Base-by-base conservation (phyloP, 2,329 filamentous ascomycete genomes). In the Aspergillus felis region DNA sequence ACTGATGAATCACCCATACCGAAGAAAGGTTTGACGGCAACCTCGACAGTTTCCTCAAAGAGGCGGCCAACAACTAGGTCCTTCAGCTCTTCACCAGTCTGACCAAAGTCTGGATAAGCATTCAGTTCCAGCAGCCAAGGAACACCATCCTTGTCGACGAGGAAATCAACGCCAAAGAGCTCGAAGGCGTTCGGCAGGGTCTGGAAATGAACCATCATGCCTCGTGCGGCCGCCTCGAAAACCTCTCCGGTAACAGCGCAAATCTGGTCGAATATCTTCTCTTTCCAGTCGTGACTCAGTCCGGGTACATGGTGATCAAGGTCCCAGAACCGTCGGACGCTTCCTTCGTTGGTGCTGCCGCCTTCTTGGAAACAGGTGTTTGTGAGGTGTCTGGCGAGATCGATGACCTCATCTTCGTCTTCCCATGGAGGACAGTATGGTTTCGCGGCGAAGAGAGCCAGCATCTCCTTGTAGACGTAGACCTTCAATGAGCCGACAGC, bases 81-180 rank as follows among this genome's bases (percentile, higher is more conserved):
- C 69, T 82, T 85, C 62, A 96, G 75, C 56, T 89, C 87, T 7
- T 82, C 82, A 0, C 94, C 94, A 17, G 92, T 96, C 83, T 97
- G 93, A 69, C 84, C 87, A 70, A 97, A 97, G 77, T 99, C 94
- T 9, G 94, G 94, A 75, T 96, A 99, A 0, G 93, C 91, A 78
- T 99, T 99, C 32, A 96, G 84, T 78, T 99, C 94, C 56, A 99
- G 78, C 68, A 99, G 72, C 86, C 87, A 97, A 3, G 86, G 84
- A 3, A 68, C 80, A 0, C 85, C 87, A 8, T 72, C 67, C 0
- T 71, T 81, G 67, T 92, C 90, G 9, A 97, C 87, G 67, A 99
- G 74, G 70, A 94, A 99, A 72, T 99, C 94, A 46, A 97, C 74
- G 0, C 94, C 94, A 71, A 90, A 99, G 7, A 95, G 79, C 78